These are phyloP conservation scores for Flaveria floridana DNA, from an alignment of 140 eudicot species.

Conservation along the genomic window DNA sequence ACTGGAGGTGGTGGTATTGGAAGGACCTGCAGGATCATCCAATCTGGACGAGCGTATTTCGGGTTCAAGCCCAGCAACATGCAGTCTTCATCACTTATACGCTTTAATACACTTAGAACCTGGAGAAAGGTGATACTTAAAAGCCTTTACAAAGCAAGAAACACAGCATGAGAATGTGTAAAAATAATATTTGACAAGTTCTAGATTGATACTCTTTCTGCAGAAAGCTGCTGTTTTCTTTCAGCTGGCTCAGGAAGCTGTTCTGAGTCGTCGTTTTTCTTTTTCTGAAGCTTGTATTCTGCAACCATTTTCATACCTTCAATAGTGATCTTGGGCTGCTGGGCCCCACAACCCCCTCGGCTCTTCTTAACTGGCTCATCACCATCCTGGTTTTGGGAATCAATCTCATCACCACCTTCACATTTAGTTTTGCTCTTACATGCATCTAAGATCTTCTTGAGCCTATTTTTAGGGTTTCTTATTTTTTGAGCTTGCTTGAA, in stretches of 20 bases:
- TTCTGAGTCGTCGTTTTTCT: slow-evolving; percentile 84
- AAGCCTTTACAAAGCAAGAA: slow-evolving; percentile 11
- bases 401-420: slow-evolving; percentile 96
- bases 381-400: slow-evolving; percentile 68
- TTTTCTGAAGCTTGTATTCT: slow-evolving; percentile 85
- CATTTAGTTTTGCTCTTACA: slow-evolving; percentile 87
- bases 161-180: background rate
- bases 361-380: slow-evolving; percentile 81
- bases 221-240: slow-evolving; percentile 84
- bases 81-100: slow-evolving; percentile 93
- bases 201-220: slow-evolving; percentile 67
- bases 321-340: slow-evolving; percentile 87
- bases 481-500: slow-evolving; percentile 89
- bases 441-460: slow-evolving; percentile 80
- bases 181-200: background rate
- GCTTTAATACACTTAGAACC: slow-evolving; percentile 85
- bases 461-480: slow-evolving; percentile 80
- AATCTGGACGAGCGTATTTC: slow-evolving; percentile 95
- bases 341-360: slow-evolving; percentile 98
- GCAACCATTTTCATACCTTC: slow-evolving; percentile 99
- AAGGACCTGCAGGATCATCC: slow-evolving; percentile 98
- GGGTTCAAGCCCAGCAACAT: slow-evolving; percentile 79
- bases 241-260: slow-evolving; percentile 98
- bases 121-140: slow-evolving; percentile 29
- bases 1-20: slow-evolving; percentile 99